Evolutionary conservation across 192 early-diverging fungal genomes (phyloP).

Genomic region (Phycomyces nitens): DNA sequence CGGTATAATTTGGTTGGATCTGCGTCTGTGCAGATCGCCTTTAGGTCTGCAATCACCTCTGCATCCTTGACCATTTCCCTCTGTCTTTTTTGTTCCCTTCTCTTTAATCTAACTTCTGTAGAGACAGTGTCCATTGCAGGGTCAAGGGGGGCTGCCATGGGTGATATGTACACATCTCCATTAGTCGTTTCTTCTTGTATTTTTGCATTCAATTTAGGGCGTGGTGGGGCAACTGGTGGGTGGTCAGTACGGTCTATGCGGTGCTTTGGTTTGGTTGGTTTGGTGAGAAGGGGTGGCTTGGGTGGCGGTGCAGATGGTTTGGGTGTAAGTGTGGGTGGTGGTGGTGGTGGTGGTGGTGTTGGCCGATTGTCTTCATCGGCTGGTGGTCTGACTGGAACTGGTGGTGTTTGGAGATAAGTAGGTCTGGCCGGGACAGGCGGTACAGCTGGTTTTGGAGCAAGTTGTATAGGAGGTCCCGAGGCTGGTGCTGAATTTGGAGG

Average conservation of each 20-base stretch:
- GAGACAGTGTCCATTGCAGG: slow-evolving; percentile 27
- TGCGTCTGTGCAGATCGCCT: slow-evolving; percentile 82
- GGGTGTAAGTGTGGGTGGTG: slow-evolving; percentile 2
- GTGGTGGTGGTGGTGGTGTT: slow-evolving; percentile 11
- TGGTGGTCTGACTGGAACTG: slow-evolving; percentile 12
- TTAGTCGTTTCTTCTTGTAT: slow-evolving; percentile 1
- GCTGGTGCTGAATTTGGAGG: slow-evolving; percentile 2
- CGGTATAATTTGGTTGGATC: slow-evolving; percentile 77
- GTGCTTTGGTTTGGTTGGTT: not conserved
- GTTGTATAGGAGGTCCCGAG: slow-evolving; percentile 21
- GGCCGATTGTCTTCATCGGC: not conserved
- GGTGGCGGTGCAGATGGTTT: not conserved
- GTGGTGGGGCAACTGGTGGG: slow-evolving; percentile 20
- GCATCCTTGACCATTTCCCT: slow-evolving; percentile 40
- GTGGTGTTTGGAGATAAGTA: slow-evolving; percentile 11
- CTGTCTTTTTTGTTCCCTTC: slow-evolving; percentile 24
- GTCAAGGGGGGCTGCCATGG: slow-evolving; percentile 31
- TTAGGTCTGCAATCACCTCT: slow-evolving; percentile 80
- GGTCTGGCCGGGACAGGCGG: not conserved
- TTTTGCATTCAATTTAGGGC: not conserved
- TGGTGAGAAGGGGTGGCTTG: slow-evolving; percentile 10
- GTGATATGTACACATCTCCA: slow-evolving; percentile 22
- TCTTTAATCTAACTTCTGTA: slow-evolving; percentile 5
- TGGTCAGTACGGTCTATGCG: not conserved
- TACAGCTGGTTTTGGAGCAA: slow-evolving; percentile 8